Evolutionary conservation across 306 rosid species (phyloP), one percentile per base, ranked within the genome.

Genomic region (Glycyrrhiza uralensis): DNA sequence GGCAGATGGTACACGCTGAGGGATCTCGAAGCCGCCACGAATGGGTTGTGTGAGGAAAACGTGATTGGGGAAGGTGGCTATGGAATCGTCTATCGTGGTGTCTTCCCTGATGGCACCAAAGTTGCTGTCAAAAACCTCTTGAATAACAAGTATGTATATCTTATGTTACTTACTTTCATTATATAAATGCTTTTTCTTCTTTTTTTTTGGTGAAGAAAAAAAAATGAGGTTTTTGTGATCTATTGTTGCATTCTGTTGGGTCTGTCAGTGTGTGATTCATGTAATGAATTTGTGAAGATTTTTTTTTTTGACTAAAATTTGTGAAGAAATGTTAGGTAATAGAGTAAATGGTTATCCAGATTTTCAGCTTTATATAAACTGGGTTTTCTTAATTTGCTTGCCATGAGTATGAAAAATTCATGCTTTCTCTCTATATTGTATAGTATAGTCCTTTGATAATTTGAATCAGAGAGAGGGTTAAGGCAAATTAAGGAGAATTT

Each of bases 61-160:
- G 99, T 95, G 60, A 85, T 95, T 51, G 99, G 99, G 0, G 97
- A 95, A 85, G 99, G 99, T 41, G 99, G 99, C 1, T 95, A 95
- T 80, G 99, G 99, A 63, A 91, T 95, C 22, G 99, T 95, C 1
- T 95, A 95, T 23, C 67, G 80, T 38, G 99, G 99, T 1, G 23
- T 88, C 44, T 87, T 95, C 18, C 44, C 72, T 70, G 99, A 95
- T 41, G 96, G 96, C 1, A 87, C 89, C 52, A 82, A 57, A 50
- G 68, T 95, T 57, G 99, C 99, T 15, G 91, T 95, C 5, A 95
- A 95, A 89, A 95, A 95, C 57, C 94, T 95, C 50, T 83, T 95
- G 88, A 95, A 95, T 78, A 95, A 95, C 82, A 86, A 89, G 99
- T 95, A 82, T 50, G 60, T 3, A n/a, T n/a, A n/a, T n/a, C n/a